Percentiles rank a stretch among this genome's conserved stretches.
Conservation (phyloP, 441 rosid species). For the Geranium incanum region DNA sequence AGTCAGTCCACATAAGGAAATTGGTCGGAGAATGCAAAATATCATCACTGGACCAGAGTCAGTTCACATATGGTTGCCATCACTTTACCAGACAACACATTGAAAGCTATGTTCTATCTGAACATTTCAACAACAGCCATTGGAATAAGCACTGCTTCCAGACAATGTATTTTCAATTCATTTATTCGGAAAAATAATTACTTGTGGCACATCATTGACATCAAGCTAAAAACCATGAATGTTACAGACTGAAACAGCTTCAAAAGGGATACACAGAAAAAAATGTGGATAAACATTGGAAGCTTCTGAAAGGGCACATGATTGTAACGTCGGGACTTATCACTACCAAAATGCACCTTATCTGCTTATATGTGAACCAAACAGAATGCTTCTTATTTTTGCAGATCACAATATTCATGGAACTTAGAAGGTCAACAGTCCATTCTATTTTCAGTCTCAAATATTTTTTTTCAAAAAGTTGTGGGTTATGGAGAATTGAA, state of each 20-base stretch:
- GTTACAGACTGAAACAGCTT: not conserved
- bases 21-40: not conserved
- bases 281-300: not conserved
- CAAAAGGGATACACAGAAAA: not conserved
- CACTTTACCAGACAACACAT: not conserved
- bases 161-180: not conserved
- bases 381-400: not conserved
- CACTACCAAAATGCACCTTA: too few relatives aligned
- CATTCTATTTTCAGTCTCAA: not conserved
- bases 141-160: not conserved
- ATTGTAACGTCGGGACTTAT: not conserved
- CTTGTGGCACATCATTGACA: not conserved
- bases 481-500: not conserved
- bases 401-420: not conserved
- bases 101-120: not conserved
- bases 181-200: constrained; percentile 4
- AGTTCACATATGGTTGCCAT: not conserved
- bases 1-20: too few relatives aligned
- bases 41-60: not conserved
- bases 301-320: not conserved
- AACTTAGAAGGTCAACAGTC: not conserved
- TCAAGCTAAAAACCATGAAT: too few relatives aligned
- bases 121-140: not conserved
- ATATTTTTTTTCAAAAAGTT: not conserved
- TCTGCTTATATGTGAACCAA: not conserved